Evolutionary conservation across 2,329 filamentous ascomycete species (phyloP).

Genomic region (Fusarium sp.): DNA sequence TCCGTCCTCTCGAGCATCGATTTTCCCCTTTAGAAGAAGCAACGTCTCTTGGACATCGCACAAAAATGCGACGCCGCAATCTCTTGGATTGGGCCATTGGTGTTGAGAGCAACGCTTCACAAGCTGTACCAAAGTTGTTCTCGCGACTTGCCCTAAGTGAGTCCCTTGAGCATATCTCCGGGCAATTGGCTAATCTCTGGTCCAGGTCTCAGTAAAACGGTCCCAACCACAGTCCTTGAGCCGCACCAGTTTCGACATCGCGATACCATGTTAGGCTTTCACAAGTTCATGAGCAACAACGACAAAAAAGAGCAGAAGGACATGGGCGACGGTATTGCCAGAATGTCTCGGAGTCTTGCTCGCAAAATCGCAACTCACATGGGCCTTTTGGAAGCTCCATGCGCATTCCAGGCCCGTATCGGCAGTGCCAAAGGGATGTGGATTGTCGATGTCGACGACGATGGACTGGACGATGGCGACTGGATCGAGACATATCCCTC

Average conservation of each 20-base stretch:
- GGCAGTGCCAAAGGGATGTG: slow-evolving; percentile 84
- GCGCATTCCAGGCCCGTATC: slow-evolving; percentile 78
- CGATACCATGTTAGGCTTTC: slow-evolving; percentile 18
- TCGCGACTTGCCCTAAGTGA: slow-evolving; percentile 70
- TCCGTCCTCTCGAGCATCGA: slow-evolving; percentile 45
- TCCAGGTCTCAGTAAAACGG: slow-evolving; percentile 68
- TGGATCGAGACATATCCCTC: slow-evolving; percentile 79
- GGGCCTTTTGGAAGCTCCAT: slow-evolving; percentile 69
- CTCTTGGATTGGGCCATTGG: slow-evolving; percentile 70
- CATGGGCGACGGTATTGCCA: slow-evolving; percentile 78
- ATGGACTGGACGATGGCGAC: slow-evolving; percentile 58
- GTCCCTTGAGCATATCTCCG: slow-evolving; percentile 1
- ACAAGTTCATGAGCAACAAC: slow-evolving; percentile 75
- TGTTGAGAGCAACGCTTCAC: slow-evolving; percentile 59
- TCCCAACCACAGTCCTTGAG: slow-evolving; percentile 63
- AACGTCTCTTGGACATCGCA: slow-evolving; percentile 42
- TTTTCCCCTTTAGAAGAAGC: slow-evolving; percentile 49
- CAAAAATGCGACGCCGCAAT: slow-evolving; percentile 55
- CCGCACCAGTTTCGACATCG: slow-evolving; percentile 60
- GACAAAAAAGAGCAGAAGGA: slow-evolving; percentile 52
- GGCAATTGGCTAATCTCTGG: slow-evolving; percentile 8
- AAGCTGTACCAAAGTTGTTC: slow-evolving; percentile 71
- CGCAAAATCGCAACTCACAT: slow-evolving; percentile 65
- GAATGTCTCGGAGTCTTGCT: slow-evolving; percentile 74
- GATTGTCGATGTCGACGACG: slow-evolving; percentile 71